A percentile compares a stretch with the other conserved stretches of the same genome.
Conservation (phyloP, 2,329 filamentous ascomycete genomes). For the Exophiala viscosa region DNA sequence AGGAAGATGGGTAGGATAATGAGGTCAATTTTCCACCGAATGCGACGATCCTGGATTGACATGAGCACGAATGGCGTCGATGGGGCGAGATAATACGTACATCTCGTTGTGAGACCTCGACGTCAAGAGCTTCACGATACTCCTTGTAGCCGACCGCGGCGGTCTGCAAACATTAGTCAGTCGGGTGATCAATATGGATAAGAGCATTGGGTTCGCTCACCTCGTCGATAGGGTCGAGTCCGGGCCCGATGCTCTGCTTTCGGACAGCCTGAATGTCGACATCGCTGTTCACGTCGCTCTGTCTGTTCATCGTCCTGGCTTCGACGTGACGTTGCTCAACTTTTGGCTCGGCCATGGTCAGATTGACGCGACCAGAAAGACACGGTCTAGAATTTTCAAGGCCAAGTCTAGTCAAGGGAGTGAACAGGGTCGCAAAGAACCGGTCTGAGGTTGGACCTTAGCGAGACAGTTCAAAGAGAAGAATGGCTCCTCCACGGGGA, state of each 20-base stretch:
- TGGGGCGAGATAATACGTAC: neutral
- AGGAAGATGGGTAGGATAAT: slow-evolving; percentile 33
- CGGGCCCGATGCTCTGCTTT: neutral
- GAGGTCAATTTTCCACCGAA: slow-evolving; percentile 10
- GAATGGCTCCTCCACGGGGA: no score
- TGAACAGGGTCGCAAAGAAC: no score
- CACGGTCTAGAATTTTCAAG: no score
- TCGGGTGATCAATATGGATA: neutral
- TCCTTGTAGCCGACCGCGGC: slow-evolving; percentile 3
- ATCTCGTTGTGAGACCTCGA: slow-evolving; percentile 1
- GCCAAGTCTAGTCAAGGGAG: no score
- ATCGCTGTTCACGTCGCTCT: neutral
- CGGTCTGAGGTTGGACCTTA: no score
- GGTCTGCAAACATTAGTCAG: neutral
- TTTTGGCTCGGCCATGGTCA: neutral
- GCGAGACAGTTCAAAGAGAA: no score
- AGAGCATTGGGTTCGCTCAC: neutral
- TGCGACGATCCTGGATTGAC: neutral
- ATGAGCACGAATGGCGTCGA: neutral
- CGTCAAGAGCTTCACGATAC: slow-evolving; percentile 3
- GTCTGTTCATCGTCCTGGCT: no score
- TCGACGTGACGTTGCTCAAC: neutral
- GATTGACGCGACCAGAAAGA: no score
- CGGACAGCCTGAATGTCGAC: neutral
- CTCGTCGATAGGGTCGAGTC: neutral